These are phyloP conservation scores for Sarcodon aspratus DNA, from an alignment of 768 basidiomycete species.

Conservation along the genomic window DNA sequence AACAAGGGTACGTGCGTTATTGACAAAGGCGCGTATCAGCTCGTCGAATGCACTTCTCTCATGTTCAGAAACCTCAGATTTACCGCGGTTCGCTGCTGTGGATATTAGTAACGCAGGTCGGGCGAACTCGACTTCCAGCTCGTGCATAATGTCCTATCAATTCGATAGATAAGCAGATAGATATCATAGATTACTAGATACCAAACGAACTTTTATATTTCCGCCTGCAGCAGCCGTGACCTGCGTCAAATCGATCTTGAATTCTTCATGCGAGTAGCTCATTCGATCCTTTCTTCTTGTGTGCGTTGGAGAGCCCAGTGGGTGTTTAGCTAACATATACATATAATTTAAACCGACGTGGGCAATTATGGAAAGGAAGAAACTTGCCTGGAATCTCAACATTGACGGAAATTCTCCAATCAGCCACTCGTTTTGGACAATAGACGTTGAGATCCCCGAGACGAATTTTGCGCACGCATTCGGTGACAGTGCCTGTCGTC, in stretches of 20 bases:
- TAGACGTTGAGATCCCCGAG: slow-evolving; percentile 84
- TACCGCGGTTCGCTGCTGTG: slow-evolving; percentile 58
- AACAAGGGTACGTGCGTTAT: slow-evolving; percentile 83
- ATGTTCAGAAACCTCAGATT: slow-evolving; percentile 43
- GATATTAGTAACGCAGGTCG: slow-evolving; percentile 61
- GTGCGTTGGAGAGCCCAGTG: slow-evolving; percentile 47
- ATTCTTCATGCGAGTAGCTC: slow-evolving; percentile 90
- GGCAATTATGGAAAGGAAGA: neutral
- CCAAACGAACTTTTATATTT: slow-evolving; percentile 30
- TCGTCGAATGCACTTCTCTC: slow-evolving; percentile 81
- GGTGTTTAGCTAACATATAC: slow-evolving; percentile 46
- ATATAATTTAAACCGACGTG: neutral
- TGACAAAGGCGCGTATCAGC: slow-evolving; percentile 84
- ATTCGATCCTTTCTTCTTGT: slow-evolving; percentile 81
- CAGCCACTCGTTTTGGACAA: slow-evolving; percentile 70
- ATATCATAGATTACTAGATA: neutral
- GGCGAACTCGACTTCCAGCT: slow-evolving; percentile 84
- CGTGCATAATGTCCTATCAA: slow-evolving; percentile 60
- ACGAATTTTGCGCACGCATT: slow-evolving; percentile 69
- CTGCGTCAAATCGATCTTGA: slow-evolving; percentile 88
- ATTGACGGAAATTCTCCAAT: slow-evolving; percentile 91
- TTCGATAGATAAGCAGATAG: neutral
- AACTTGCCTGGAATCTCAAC: slow-evolving; percentile 77
- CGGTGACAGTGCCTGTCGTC: slow-evolving; percentile 52
- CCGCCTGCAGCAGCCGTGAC: slow-evolving; percentile 40